A percentile compares a stretch with the other conserved stretches of the same genome.
Conservation (phyloP, 768 basidiomycete species). For the Boletus sp. region DNA sequence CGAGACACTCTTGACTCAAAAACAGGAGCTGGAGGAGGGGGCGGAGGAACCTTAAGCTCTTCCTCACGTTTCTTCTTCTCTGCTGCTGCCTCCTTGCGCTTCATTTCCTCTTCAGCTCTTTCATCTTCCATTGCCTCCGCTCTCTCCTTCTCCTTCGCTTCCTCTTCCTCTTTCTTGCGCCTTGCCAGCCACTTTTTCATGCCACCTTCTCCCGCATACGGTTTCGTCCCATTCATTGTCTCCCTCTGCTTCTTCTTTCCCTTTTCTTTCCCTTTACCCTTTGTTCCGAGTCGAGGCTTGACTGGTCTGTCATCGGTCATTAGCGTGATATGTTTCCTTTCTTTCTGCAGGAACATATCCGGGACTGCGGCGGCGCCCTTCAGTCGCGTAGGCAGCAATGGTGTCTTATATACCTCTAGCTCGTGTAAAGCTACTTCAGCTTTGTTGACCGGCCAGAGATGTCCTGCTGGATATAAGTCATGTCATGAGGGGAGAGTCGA, state of each 20-base stretch:
- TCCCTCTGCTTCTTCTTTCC: conserved; percentile 36
- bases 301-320: conserved; percentile 60
- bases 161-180: conserved; percentile 55
- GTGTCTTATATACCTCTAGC: conserved; percentile 77
- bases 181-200: conserved; percentile 75
- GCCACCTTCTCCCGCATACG: conserved; percentile 76
- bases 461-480: conserved; percentile 23
- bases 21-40: conserved; percentile 13
- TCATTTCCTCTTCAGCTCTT: conserved; percentile 29
- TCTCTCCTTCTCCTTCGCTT: conserved; percentile 38
- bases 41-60: conserved; percentile 18
- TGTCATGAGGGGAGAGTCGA: conserved; percentile 7
- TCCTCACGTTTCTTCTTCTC: conserved; percentile 18
- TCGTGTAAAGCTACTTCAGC: conserved; percentile 70
- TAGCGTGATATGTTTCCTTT: conserved; percentile 42
- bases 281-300: conserved; percentile 48
- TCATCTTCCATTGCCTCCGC: conserved; percentile 36
- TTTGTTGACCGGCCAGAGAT: conserved; percentile 41
- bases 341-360: conserved; percentile 62
- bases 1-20: conserved; percentile 20
- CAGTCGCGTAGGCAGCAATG: conserved; percentile 63
- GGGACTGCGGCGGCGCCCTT: conserved; percentile 45
- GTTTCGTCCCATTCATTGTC: conserved; percentile 58
- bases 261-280: conserved; percentile 35
- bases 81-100: conserved; percentile 19